A percentile compares a stretch with the other conserved stretches of the same genome.
Conservation (phyloP, 495 filamentous ascomycete species). For the Tuber calosporum region DNA sequence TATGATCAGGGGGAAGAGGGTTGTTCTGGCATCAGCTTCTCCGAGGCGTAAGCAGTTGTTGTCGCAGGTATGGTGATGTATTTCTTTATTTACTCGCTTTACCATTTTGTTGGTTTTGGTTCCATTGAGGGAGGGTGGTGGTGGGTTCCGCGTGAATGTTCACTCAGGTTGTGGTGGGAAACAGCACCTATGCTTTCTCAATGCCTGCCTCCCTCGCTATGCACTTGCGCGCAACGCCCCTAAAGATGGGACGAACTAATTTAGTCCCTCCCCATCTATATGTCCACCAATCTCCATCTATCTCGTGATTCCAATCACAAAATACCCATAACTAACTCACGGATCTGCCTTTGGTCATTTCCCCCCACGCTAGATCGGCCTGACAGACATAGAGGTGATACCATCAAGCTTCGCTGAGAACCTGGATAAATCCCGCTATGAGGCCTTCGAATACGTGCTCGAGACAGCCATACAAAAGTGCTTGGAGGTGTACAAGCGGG, state of each 20-base stretch:
- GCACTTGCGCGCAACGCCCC: not conserved
- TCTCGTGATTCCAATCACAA: conserved; percentile 7
- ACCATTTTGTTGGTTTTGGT: not conserved
- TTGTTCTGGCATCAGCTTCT: conserved; percentile 82
- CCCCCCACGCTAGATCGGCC: conserved; percentile 24
- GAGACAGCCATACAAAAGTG: conserved; percentile 78
- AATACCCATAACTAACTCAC: conserved; percentile 15
- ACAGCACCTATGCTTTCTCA: not conserved
- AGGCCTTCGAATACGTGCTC: conserved; percentile 83
- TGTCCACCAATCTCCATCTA: not conserved
- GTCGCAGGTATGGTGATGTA: conserved; percentile 46
- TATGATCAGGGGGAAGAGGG: conserved; percentile 60
- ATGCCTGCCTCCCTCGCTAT: not conserved
- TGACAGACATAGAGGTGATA: conserved; percentile 63
- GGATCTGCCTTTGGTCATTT: not conserved
- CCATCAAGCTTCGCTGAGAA: conserved; percentile 76
- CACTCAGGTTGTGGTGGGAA: not conserved
- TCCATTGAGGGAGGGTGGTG: not conserved
- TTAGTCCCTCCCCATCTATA: not conserved
- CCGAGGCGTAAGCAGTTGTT: conserved; percentile 78
- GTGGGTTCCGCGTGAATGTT: not conserved
- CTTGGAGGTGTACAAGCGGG: conserved; percentile 62
- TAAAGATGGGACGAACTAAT: not conserved
- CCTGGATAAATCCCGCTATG: conserved; percentile 63
- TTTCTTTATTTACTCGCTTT: conserved; percentile 1